Base-by-base conservation (phyloP, 805 yeast species). In the Metschnikowia rubicola region DNA sequence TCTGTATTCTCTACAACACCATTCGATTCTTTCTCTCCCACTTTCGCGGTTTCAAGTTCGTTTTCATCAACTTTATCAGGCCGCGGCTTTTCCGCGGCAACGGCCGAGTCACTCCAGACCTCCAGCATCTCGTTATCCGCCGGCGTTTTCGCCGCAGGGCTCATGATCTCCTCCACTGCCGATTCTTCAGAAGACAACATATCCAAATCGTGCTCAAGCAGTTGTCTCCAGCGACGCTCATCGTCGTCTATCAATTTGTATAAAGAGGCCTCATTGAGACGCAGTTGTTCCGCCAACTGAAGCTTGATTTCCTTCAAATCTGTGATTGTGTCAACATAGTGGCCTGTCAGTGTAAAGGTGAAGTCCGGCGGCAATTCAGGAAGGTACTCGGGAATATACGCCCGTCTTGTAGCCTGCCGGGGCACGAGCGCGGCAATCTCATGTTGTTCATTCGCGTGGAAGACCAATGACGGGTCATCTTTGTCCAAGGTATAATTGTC, bases 281-380 rank as follows among this genome's bases (percentile, higher is more conserved):
- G 73, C 30, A 96, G 87, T 62, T 92, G 97, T 42, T 81, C 83
- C 2, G 88, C 91, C 43, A 91, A 71, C 56, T 79, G 79, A 46
- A 86, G 79, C 52, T 92, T 74, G 45, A 92, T 74, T 47, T 78
- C 71, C 53, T 84, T 80, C 50, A 91, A 88, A 58, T 88, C 92
- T 1, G 83, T 78, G 12, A 83, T 66, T 17, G 83, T 73, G 21
- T 79, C 71, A 46, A 83, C 75, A 61, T 72, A 90, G 52, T 76
- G 75, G 0, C 96, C 86, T 0, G 96, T 86, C 46, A 83, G 78
- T 64, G 80, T 82, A 62, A 86, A 92, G 0, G 98, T 92, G 65
- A 91, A 95, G 58, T 89, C 96, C 0, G 98, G 96, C 1, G 99
- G 99, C 29, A 92, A 73, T 10, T 81, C 81, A 0, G 99, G 99